Conservation (phyloP, 345 rosid species). For the Luvunga scandens region DNA sequence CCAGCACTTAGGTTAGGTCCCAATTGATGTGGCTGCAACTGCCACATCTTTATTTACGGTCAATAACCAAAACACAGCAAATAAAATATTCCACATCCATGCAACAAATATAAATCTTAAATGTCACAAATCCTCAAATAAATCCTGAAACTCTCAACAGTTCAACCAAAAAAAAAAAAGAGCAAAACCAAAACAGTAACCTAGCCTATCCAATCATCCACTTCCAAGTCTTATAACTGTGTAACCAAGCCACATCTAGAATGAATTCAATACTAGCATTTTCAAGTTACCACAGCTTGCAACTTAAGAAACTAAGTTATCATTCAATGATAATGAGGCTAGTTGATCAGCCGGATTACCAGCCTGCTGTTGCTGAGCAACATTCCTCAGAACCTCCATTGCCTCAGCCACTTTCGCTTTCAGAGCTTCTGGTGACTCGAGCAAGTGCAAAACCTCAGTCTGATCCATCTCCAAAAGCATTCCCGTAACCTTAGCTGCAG, state of each 20-base stretch:
- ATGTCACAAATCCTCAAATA: background rate
- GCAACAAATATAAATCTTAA: background rate
- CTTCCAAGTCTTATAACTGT: background rate
- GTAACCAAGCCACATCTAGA: slow-evolving; percentile 13
- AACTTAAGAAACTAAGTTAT: slow-evolving; percentile 54
- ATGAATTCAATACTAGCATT: slow-evolving; percentile 1
- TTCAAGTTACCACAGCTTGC: background rate
- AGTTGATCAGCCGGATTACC: slow-evolving; percentile 69
- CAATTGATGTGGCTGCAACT: too few relatives aligned
- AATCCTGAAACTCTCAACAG: slow-evolving; percentile 5
- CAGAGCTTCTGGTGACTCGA: slow-evolving; percentile 92
- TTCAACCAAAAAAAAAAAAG: background rate
- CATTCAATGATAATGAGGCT: slow-evolving; percentile 64
- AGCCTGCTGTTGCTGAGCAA: slow-evolving; percentile 61
- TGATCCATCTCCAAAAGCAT: slow-evolving; percentile 99
- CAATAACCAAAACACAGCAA: background rate
- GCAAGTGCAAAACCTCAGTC: slow-evolving; percentile 88
- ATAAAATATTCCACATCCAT: background rate
- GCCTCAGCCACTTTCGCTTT: slow-evolving; percentile 91
- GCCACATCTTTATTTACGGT: too few relatives aligned
- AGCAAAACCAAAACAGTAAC: background rate
- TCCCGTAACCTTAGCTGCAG: slow-evolving; percentile 93
- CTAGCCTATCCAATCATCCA: background rate
- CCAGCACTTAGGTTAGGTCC: too few relatives aligned
- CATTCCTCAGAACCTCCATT: slow-evolving; percentile 90